Base-by-base conservation (phyloP, 2,329 filamentous ascomycete species). In the Colletotrichum orchidophilum region DNA sequence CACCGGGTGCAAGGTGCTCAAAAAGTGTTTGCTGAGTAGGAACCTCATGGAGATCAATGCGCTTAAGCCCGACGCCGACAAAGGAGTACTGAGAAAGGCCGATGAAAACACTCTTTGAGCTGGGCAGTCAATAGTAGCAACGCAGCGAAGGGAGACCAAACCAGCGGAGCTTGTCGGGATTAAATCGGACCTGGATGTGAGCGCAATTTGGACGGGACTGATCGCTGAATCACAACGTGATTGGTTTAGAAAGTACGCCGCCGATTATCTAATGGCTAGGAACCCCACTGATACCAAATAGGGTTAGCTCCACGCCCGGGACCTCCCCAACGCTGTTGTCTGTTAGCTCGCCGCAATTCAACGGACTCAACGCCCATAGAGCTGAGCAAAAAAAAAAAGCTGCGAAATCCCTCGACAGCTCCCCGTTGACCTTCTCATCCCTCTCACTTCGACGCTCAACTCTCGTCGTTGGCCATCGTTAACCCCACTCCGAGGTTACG, bases 371-470 rank as follows among this genome's bases (percentile, higher is more conserved):
- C 73, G 57, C 52, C 70, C 60, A 69, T 59, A 73, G 62, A 73
- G 73, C 73, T 73, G 68, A 65, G 71, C 60, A 61, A 66, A 72
- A 72, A 74, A 73, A 66, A 63, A 70, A 42, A 33, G 60, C 71
- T 74, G 63, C 71, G 64, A 74, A 74, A 73, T 74, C 73, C 73
- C 73, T 74, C 71, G 63, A 73, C 67, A 74, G 73, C 73, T 74
- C 64, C 61, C 61, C 33, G 35, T 72, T 65, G 64, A 61, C 61
- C 55, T 62, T 52, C 39, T 52, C 53, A 71, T 73, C 67, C 63
- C 63, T 70, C 72, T 71, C 70, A 62, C 63, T 66, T 52, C 62
- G 65, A 71, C 66, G 66, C 53, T 63, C 66, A 59, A 58, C 64
- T 59, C 59, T 64, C 63, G 66, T 67, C 63, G 70, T 60, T 70